Evolutionary conservation across 345 rosid species (phyloP).

Genomic region (Aquilaria sinensis): DNA sequence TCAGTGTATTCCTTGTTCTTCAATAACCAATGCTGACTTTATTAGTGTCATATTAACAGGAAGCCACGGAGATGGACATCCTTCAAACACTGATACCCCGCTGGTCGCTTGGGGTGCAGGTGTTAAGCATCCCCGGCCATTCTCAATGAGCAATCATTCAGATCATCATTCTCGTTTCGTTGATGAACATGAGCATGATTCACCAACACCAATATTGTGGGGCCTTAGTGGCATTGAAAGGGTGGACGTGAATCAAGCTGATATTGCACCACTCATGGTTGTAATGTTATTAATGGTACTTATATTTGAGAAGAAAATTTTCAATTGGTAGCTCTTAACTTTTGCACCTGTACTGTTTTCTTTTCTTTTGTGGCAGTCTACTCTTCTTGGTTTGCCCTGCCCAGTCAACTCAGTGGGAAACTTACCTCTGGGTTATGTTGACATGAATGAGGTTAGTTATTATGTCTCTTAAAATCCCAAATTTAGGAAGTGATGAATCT

Average conservation of each 20-base stretch:
- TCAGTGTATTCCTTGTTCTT: background rate
- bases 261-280: slow-evolving; percentile 95
- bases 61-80: slow-evolving; percentile 98
- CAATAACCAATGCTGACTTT: slow-evolving; percentile 15
- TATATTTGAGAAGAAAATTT: background rate
- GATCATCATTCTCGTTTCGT: slow-evolving; percentile 55
- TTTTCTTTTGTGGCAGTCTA: slow-evolving; percentile 48
- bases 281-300: slow-evolving; percentile 4
- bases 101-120: slow-evolving; percentile 99
- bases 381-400: slow-evolving; percentile 84
- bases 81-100: slow-evolving; percentile 90
- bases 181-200: slow-evolving; percentile 84
- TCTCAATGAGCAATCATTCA: slow-evolving; percentile 34
- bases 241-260: slow-evolving; percentile 97
- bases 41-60: slow-evolving; percentile 35
- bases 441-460: slow-evolving; percentile 62
- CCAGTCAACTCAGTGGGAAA: slow-evolving; percentile 95
- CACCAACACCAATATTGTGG: slow-evolving; percentile 80
- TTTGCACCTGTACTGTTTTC: too few relatives aligned
- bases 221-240: slow-evolving; percentile 77
- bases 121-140: slow-evolving; percentile 56
- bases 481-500: too few relatives aligned
- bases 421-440: slow-evolving; percentile 76
- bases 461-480: background rate
- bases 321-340: slow-evolving; percentile 1